Percentiles rank a stretch among this genome's conserved stretches.
Evolutionary conservation across 2,329 filamentous ascomycete genomes (phyloP).

Genomic region (Rutstroemia sp.): DNA sequence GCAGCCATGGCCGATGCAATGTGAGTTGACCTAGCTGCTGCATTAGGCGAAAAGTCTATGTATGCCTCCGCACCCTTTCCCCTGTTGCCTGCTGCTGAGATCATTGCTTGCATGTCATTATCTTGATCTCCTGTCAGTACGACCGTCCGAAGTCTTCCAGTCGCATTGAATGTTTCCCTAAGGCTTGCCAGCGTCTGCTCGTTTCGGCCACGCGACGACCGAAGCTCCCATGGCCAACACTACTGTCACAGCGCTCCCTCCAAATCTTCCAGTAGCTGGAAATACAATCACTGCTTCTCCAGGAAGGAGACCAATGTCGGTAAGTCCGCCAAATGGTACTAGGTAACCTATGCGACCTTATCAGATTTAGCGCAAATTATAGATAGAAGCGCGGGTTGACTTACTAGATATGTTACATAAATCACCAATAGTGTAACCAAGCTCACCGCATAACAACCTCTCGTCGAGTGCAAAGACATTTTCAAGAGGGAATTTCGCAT

Average conservation of each 20-base stretch:
- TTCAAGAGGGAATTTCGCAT: conserved; percentile 31
- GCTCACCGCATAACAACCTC: conserved; percentile 16
- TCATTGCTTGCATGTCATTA: conserved; percentile 2
- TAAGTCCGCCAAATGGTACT: conserved; percentile 39
- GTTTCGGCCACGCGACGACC: conserved; percentile 42
- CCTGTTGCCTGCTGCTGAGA: conserved; percentile 1
- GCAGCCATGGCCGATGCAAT: conserved; percentile 8
- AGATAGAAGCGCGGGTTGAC: neutral
- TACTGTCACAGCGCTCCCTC: conserved; percentile 36
- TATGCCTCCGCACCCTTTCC: conserved; percentile 10
- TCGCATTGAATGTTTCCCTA: neutral
- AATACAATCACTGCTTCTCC: conserved; percentile 40
- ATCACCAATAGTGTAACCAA: conserved; percentile 14
- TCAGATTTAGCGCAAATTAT: neutral
- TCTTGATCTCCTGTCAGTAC: conserved; percentile 7
- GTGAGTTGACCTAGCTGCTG: conserved; percentile 8
- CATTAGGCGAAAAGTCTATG: conserved; percentile 13
- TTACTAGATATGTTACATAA: neutral
- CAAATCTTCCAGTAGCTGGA: conserved; percentile 40
- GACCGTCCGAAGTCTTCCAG: neutral
- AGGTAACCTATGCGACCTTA: conserved; percentile 13
- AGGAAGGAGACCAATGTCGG: conserved; percentile 34
- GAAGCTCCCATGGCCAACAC: conserved; percentile 41
- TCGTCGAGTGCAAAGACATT: conserved; percentile 32
- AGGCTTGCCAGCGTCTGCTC: conserved; percentile 25